A percentile compares a stretch with the other conserved stretches of the same genome.
These are phyloP conservation scores for Candida sojae DNA, from an alignment of 1,139 yeast species.

Conservation along the genomic window DNA sequence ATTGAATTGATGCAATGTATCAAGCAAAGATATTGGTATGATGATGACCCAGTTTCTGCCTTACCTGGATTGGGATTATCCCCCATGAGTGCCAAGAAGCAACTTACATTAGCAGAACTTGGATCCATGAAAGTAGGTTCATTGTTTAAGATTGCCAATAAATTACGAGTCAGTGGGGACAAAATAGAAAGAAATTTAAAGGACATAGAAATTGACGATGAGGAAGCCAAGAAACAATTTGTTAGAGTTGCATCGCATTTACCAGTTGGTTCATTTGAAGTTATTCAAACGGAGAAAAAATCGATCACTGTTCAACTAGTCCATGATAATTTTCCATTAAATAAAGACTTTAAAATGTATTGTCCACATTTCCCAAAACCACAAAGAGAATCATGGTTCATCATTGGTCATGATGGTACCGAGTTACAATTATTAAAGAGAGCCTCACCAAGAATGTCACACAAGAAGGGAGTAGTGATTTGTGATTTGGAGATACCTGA, in stretches of 20 bases:
- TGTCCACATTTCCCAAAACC: slow-evolving; percentile 85
- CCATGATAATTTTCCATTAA: slow-evolving; percentile 58
- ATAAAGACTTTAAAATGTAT: slow-evolving; percentile 63
- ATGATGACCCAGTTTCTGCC: slow-evolving; percentile 65
- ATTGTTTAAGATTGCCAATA: slow-evolving; percentile 32
- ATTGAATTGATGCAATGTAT: slow-evolving; percentile 80
- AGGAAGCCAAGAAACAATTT: slow-evolving; percentile 35
- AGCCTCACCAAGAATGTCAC: slow-evolving; percentile 56
- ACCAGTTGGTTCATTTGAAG: slow-evolving; percentile 45
- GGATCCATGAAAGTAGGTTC: slow-evolving; percentile 23
- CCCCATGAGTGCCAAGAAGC: slow-evolving; percentile 21
- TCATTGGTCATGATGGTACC: slow-evolving; percentile 55
- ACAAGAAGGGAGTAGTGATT: slow-evolving; percentile 42
- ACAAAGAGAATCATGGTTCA: slow-evolving; percentile 95
- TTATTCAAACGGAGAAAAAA: slow-evolving; percentile 33
- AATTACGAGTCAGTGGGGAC: slow-evolving; percentile 32
- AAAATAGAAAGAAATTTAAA: slow-evolving; percentile 13
- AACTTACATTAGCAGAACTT: slow-evolving; percentile 5
- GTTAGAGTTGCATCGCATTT: slow-evolving; percentile 44
- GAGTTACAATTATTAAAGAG: slow-evolving; percentile 66
- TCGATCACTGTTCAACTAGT: slow-evolving; percentile 46
- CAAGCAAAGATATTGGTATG: slow-evolving; percentile 88
- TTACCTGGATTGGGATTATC: slow-evolving; percentile 68
- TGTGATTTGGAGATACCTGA: slow-evolving; percentile 54
- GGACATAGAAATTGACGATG: slow-evolving; percentile 13